Percentiles rank a stretch among this genome's conserved stretches.
phyloP scores from a whole-genome alignment of 2,329 filamentous ascomycete species.

The Colletotrichum navitas region DNA sequence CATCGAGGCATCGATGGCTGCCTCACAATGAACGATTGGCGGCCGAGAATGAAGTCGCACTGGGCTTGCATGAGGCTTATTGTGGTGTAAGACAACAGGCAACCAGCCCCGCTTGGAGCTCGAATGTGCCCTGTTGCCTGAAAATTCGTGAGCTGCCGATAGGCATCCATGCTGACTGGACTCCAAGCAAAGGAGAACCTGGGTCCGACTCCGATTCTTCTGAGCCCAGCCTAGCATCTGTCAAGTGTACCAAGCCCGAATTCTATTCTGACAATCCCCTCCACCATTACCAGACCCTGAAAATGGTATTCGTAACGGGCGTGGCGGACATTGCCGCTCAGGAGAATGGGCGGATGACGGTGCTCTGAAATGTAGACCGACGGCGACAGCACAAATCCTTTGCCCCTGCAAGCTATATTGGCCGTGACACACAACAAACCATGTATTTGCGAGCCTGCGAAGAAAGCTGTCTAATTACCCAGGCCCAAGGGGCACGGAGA shows the following conservation, averaged over 20 bases:
- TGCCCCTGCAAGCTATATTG: too few relatives aligned
- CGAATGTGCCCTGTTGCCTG: conserved; percentile 31
- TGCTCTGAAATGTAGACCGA: background rate
- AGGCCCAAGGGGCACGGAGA: background rate
- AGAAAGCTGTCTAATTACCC: background rate
- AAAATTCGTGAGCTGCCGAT: conserved; percentile 4
- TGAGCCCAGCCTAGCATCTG: background rate
- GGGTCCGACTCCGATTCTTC: background rate
- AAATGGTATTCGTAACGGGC: background rate
- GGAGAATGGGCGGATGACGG: background rate
- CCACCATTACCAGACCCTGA: background rate
- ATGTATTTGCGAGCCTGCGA: conserved; percentile 1
- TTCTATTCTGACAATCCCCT: background rate
- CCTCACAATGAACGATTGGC: conserved; percentile 26
- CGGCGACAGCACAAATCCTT: too few relatives aligned
- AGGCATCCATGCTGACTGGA: conserved; percentile 25
- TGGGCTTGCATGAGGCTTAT: conserved; percentile 22
- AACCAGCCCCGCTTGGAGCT: conserved; percentile 13
- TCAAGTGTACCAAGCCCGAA: background rate
- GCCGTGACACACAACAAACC: background rate
- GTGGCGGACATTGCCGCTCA: background rate
- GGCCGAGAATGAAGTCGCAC: background rate
- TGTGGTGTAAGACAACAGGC: conserved; percentile 29
- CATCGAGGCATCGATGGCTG: conserved; percentile 1
- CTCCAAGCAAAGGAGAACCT: conserved; percentile 10